phyloP scores from a whole-genome alignment of 2,329 filamentous ascomycete genomes.

The Fusarium tricinctum region DNA sequence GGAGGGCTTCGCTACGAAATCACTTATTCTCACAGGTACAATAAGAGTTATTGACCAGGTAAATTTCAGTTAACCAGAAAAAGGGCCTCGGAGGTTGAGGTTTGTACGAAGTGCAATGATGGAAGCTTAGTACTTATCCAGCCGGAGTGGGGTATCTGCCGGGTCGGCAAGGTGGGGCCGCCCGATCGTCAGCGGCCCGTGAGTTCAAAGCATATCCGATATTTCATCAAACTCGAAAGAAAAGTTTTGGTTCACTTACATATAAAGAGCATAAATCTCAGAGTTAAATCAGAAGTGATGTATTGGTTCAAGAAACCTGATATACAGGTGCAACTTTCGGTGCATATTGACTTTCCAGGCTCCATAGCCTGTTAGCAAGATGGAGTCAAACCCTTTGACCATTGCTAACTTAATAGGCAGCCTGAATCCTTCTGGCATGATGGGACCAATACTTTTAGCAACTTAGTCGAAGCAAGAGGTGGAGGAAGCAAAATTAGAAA shows the following conservation, averaged over 20 bases:
- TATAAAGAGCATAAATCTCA: too few relatives aligned
- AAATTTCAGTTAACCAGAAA: neutral
- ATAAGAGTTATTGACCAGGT: too few relatives aligned
- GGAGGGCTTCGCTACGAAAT: too few relatives aligned
- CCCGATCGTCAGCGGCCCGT: constrained; percentile 35
- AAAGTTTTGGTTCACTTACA: neutral
- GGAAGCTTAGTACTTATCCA: neutral
- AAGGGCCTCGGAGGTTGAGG: neutral
- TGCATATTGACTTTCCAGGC: too few relatives aligned
- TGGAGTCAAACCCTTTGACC: too few relatives aligned
- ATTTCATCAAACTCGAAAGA: neutral
- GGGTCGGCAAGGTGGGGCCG: constrained; percentile 39
- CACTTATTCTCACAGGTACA: too few relatives aligned
- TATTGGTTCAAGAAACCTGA: too few relatives aligned
- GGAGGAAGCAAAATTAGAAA: neutral
- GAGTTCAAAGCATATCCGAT: constrained; percentile 9
- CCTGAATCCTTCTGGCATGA: too few relatives aligned
- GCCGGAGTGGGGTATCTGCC: constrained; percentile 5
- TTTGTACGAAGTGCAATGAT: neutral
- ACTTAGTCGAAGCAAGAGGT: neutral
- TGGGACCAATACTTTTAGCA: neutral
- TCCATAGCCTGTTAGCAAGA: too few relatives aligned
- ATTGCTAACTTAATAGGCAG: too few relatives aligned
- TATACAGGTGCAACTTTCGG: too few relatives aligned
- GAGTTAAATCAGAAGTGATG: too few relatives aligned